Conservation (phyloP, 208 protist species). For the Trypanosoma melophagium region DNA sequence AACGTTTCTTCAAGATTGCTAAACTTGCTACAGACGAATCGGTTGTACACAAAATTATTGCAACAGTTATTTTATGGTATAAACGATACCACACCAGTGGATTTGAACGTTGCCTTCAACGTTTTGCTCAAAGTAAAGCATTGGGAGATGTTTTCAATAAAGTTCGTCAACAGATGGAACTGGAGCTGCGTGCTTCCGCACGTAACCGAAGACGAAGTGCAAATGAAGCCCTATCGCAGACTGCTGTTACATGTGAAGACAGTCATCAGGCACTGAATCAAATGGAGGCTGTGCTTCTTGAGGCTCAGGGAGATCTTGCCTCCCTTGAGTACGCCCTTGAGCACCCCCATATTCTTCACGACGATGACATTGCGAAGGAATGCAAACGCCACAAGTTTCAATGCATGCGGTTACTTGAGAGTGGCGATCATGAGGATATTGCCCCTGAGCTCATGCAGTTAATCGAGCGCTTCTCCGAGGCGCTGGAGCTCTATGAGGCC, state of each 20-base stretch:
- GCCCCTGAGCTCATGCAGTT: conserved; percentile 77
- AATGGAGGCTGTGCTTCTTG: conserved; percentile 71
- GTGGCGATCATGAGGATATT: conserved; percentile 66
- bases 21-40: conserved; percentile 53
- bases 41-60: conserved; percentile 76
- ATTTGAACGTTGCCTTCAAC: conserved; percentile 69
- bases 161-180: conserved; percentile 38
- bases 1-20: conserved; percentile 82
- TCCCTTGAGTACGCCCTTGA: conserved; percentile 88
- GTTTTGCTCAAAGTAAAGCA: conserved; percentile 70
- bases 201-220: conserved; percentile 20
- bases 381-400: conserved; percentile 82
- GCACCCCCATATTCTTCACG: conserved; percentile 78
- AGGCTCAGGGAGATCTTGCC: conserved; percentile 83
- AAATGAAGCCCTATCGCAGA: conserved; percentile 28
- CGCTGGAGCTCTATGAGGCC: conserved; percentile 79
- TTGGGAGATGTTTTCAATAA: conserved; percentile 65
- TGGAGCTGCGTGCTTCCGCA: conserved; percentile 30
- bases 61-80: conserved; percentile 71
- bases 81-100: conserved; percentile 75
- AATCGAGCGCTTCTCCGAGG: conserved; percentile 80
- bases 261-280: conserved; percentile 61
- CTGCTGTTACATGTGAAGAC: conserved; percentile 32
- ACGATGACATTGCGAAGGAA: conserved; percentile 75
- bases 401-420: conserved; percentile 84